These are phyloP conservation scores for Neurospora sp. DNA, from an alignment of 2,329 filamentous ascomycete species.

Conservation along the genomic window DNA sequence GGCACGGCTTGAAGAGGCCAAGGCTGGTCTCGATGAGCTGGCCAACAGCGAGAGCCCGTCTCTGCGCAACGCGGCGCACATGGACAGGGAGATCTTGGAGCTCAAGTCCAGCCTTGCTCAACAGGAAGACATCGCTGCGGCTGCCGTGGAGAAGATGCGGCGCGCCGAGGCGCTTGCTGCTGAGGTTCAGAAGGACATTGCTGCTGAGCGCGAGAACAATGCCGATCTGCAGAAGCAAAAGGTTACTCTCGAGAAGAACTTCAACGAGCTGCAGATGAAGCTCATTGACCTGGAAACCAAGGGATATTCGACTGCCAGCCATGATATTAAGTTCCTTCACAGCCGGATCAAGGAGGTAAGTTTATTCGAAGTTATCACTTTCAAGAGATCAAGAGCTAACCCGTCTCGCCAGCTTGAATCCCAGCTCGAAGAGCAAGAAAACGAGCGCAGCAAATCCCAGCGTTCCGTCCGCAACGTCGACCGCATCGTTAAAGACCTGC, in stretches of 20 bases:
- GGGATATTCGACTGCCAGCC: conserved; percentile 86
- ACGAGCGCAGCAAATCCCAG: conserved; percentile 67
- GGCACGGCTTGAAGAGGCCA: conserved; percentile 74
- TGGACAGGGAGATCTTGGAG: conserved; percentile 82
- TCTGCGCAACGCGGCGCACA: conserved; percentile 77
- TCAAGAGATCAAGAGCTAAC: conserved; percentile 9
- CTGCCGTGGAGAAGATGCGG: conserved; percentile 94
- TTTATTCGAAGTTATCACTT: conserved; percentile 8
- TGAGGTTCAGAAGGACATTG: conserved; percentile 90
- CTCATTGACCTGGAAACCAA: conserved; percentile 94
- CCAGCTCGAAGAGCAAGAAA: conserved; percentile 75
- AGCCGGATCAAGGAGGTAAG: conserved; percentile 90
- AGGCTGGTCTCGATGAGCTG: conserved; percentile 78
- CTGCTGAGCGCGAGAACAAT: conserved; percentile 71
- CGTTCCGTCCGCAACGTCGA: conserved; percentile 87
- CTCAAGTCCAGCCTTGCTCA: conserved; percentile 83
- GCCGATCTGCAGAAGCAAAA: conserved; percentile 83
- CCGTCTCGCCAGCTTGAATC: conserved; percentile 60
- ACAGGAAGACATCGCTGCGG: conserved; percentile 83
- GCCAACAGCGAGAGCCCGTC: conserved; percentile 77
- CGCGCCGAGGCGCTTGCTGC: conserved; percentile 77
- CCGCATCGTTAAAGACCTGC: conserved; percentile 85
- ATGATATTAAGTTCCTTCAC: conserved; percentile 91
- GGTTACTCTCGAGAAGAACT: conserved; percentile 73
- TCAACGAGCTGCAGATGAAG: conserved; percentile 83